phyloP scores from a whole-genome alignment of 2,329 filamentous ascomycete genomes.

The Neopestalotiopsis rosae region DNA sequence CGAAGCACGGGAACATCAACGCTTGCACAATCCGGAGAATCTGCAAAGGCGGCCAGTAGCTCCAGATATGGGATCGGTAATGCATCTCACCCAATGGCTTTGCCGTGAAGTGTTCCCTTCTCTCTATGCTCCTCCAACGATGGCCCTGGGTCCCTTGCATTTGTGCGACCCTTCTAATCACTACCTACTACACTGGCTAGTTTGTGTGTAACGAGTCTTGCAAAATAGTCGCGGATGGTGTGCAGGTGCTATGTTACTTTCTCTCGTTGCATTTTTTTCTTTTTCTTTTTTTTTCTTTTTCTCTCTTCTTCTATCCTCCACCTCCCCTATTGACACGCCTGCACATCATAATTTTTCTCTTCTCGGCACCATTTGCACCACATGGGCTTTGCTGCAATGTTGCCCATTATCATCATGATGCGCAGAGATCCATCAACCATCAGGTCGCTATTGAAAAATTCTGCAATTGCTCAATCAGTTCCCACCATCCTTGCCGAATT shows the following conservation, averaged over 20 bases:
- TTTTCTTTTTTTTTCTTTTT: background rate
- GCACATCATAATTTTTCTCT: background rate
- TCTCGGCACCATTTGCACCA: background rate
- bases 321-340: background rate
- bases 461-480: background rate
- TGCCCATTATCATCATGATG: background rate
- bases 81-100: constrained; percentile 7
- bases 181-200: background rate
- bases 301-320: too few species aligned
- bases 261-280: background rate
- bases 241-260: background rate
- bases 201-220: background rate
- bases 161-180: background rate
- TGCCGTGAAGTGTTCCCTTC: background rate
- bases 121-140: background rate
- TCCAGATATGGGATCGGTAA: constrained; percentile 11
- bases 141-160: constrained; percentile 16
- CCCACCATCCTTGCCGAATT: background rate
- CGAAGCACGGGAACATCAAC: background rate
- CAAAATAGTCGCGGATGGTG: background rate
- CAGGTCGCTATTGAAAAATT: background rate
- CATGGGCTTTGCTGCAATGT: background rate
- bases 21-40: background rate
- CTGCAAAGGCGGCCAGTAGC: constrained; percentile 15
- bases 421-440: background rate